Evolutionary conservation across 1,284 basidiomycete genomes (phyloP), one percentile per base, ranked within the genome.

Genomic region (Ustilago curta): DNA sequence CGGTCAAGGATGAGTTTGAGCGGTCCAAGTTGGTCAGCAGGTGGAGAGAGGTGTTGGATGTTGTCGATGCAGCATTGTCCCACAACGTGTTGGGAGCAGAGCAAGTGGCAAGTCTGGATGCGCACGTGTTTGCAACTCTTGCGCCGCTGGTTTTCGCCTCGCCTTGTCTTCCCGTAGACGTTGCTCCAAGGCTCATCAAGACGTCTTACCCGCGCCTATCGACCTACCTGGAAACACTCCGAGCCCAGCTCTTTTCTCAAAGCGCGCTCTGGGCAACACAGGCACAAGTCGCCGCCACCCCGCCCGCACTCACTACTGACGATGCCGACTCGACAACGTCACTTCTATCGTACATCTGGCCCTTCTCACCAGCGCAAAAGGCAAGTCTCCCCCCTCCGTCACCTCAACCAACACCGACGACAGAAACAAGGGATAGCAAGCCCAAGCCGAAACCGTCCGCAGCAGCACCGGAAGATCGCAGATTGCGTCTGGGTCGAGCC

Each of bases 121-220:
- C 66, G 8, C 64, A 78, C 8, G 52, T 76, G 9, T 79, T 77
- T 43, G 70, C 59, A 19, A 64, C 61, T n/a, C 72, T 81, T 7
- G 79, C 75, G 27, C 79, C 79, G 8, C 45, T 79, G 12, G 8
- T 79, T 12, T 69, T 61, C 11, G 32, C 58, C 5, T 16, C 21
- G 14, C 70, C 69, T 4, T 31, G 44, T 29, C 55, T 77, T 37
- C 77, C 77, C 0, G 52, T 71, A 1, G 59, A 66, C 18, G 57
- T 67, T 5, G 55, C 79, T 8, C 49, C 77, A 1, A 19, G 25
- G 12, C 60, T 79, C 11, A 19, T 79, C 29, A 27, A 44, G 19
- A 19, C 45, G 1, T 56, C 60, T 31, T 81, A 76, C 31, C 67
- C 75, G 0, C 14, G 21, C 1, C 65, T 81, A 2, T 63, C 58